These are phyloP conservation scores for Lactarius sp. DNA, from an alignment of 768 basidiomycete genomes.

Conservation along the genomic window DNA sequence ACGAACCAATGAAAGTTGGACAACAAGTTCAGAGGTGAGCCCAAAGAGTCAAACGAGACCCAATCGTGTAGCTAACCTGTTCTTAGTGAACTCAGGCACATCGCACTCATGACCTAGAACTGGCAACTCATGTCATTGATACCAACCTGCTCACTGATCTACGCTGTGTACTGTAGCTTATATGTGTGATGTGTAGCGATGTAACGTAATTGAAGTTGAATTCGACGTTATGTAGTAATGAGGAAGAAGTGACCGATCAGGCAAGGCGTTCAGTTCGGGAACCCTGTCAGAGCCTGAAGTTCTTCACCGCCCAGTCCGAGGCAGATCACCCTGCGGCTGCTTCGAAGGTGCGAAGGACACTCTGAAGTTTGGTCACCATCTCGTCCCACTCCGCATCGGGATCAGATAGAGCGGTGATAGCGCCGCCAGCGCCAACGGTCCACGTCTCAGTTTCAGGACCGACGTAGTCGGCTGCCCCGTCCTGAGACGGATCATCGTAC, in stretches of 20 bases:
- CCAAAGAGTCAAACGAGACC: not conserved
- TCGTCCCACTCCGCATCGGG: conserved; percentile 90
- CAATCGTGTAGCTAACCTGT: not conserved
- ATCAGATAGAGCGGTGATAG: conserved; percentile 90
- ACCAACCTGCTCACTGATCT: not conserved
- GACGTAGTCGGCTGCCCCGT: not conserved
- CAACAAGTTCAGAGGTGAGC: conserved; percentile 80
- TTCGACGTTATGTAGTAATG: conserved; percentile 24
- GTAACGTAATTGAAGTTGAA: conserved; percentile 35
- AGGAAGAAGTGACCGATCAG: not conserved
- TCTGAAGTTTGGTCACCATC: conserved; percentile 81
- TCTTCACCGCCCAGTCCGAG: not conserved
- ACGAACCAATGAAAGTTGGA: conserved; percentile 80
- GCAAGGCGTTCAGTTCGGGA: not conserved
- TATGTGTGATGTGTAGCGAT: not conserved
- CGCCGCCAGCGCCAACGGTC: conserved; percentile 90
- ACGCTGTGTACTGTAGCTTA: not conserved
- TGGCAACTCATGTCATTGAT: not conserved
- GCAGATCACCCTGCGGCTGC: conserved; percentile 20
- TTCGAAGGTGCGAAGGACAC: conserved; percentile 64
- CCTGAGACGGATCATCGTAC: conserved; percentile 39
- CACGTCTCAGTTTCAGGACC: conserved; percentile 47
- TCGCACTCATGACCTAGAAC: conserved; percentile 66
- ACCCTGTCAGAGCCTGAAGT: not conserved
- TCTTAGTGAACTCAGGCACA: conserved; percentile 71